These are phyloP conservation scores for Bipolaris victoriae DNA, from an alignment of 2,329 filamentous ascomycete species.

Conservation along the genomic window DNA sequence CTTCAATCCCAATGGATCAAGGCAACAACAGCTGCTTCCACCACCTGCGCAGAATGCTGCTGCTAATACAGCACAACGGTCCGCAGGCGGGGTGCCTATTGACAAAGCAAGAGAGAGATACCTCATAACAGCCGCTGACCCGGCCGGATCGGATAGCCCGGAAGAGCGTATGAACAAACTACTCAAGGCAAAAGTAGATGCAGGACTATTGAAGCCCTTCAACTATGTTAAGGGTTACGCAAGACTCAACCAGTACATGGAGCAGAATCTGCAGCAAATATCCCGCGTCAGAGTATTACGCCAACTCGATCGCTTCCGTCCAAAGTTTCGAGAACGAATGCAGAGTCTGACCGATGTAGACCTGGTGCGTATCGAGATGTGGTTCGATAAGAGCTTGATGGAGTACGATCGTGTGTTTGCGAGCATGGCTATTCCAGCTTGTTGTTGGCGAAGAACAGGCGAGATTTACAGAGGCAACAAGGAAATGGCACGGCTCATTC, in stretches of 20 bases:
- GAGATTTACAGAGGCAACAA: conserved; percentile 98
- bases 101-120: conserved; percentile 83
- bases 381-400: conserved; percentile 96
- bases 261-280: conserved; percentile 78
- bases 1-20: conserved; percentile 53
- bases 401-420: conserved; percentile 98
- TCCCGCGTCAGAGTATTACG: conserved; percentile 91
- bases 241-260: conserved; percentile 87
- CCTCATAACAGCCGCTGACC: conserved; percentile 95
- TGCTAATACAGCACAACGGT: conserved; percentile 65
- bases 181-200: conserved; percentile 93
- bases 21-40: conserved; percentile 52
- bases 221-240: conserved; percentile 98
- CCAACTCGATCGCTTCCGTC: conserved; percentile 89
- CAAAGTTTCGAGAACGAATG: conserved; percentile 94
- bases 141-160: conserved; percentile 80
- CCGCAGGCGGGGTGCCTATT: conserved; percentile 65
- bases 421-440: conserved; percentile 97
- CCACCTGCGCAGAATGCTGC: conserved; percentile 53
- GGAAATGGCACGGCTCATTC: conserved; percentile 96
- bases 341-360: conserved; percentile 92
- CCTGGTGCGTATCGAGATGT: conserved; percentile 95
- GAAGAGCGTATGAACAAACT: conserved; percentile 96
- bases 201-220: conserved; percentile 92
- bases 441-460: conserved; percentile 94